Percentiles rank a stretch among this genome's conserved stretches.
Evolutionary conservation across 2,329 filamentous ascomycete species (phyloP).

Genomic region (Xylaria sp.): DNA sequence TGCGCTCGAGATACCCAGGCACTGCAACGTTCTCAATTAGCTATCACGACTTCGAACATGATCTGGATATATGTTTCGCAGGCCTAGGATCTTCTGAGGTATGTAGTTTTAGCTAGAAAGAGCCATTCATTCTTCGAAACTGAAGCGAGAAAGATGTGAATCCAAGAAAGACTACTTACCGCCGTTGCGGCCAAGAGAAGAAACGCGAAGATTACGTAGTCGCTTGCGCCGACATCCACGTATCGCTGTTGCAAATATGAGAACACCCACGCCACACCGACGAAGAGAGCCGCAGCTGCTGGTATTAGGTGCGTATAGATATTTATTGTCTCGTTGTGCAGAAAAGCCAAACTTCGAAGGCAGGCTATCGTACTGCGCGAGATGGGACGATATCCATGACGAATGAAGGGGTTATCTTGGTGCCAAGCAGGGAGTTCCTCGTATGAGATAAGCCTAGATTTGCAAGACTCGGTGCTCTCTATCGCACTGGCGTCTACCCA

Average conservation of each 20-base stretch:
- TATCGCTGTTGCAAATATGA: slow-evolving; percentile 50
- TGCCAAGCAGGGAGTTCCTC: slow-evolving; percentile 47
- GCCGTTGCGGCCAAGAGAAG: slow-evolving; percentile 65
- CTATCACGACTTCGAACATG: neutral
- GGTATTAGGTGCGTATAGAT: slow-evolving; percentile 75
- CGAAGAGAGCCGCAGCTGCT: slow-evolving; percentile 52
- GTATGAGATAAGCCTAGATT: slow-evolving; percentile 37
- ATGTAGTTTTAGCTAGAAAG: neutral
- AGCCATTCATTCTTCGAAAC: too few relatives aligned
- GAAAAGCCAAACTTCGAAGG: slow-evolving; percentile 64
- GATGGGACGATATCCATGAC: slow-evolving; percentile 69
- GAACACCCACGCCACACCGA: slow-evolving; percentile 54
- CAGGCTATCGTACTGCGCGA: slow-evolving; percentile 68
- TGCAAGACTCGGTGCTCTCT: slow-evolving; percentile 16
- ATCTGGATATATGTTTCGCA: neutral
- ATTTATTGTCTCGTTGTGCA: slow-evolving; percentile 68
- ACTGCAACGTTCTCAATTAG: slow-evolving; percentile 40
- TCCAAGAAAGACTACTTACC: neutral
- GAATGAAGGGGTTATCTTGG: slow-evolving; percentile 73
- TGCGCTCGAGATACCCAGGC: slow-evolving; percentile 64
- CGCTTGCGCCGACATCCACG: slow-evolving; percentile 58
- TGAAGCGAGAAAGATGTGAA: neutral
- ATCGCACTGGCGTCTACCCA: slow-evolving; percentile 6
- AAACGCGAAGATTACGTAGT: slow-evolving; percentile 64
- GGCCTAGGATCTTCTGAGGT: too few relatives aligned